Conservation (phyloP, 495 filamentous ascomycete genomes). For the Terfezia claveryi region DNA sequence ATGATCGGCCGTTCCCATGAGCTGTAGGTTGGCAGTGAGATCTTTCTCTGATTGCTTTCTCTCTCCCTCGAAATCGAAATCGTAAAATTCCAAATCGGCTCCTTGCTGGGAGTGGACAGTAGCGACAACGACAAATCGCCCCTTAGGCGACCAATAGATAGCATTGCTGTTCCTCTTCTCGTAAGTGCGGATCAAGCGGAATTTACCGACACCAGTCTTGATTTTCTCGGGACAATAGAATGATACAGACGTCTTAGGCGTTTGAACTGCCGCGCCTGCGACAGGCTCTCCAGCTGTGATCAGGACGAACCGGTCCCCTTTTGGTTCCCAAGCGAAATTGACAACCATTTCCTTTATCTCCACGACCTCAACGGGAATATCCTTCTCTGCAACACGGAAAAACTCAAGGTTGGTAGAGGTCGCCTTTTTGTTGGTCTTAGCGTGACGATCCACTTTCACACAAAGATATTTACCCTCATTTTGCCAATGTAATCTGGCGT, state of each 20-base stretch:
- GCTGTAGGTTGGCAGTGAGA: conserved; percentile 73
- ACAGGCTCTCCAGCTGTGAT: conserved; percentile 82
- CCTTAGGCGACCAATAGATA: conserved; percentile 98
- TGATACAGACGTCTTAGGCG: conserved; percentile 82
- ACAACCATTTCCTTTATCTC: conserved; percentile 96
- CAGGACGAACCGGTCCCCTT: conserved; percentile 86
- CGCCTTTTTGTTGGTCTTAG: conserved; percentile 84
- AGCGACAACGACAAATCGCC: conserved; percentile 78
- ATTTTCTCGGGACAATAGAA: conserved; percentile 93
- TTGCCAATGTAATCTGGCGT: conserved; percentile 96
- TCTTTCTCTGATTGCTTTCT: conserved; percentile 37
- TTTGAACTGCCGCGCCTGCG: conserved; percentile 47
- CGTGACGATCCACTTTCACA: conserved; percentile 96
- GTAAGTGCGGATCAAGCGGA: conserved; percentile 75
- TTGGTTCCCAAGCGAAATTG: conserved; percentile 98
- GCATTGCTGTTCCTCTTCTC: conserved; percentile 99
- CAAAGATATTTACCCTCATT: conserved; percentile 81
- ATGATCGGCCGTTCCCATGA: conserved; percentile 82
- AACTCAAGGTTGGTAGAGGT: conserved; percentile 93
- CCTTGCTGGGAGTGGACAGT: conserved; percentile 78
- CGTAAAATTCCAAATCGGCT: conserved; percentile 93
- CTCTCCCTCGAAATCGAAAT: conserved; percentile 93
- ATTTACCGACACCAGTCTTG: conserved; percentile 72
- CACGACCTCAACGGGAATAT: conserved; percentile 91
- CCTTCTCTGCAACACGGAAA: conserved; percentile 89